These are phyloP conservation scores for Puccinia hordei DNA, from an alignment of 1,284 basidiomycete genomes.

Conservation along the genomic window DNA sequence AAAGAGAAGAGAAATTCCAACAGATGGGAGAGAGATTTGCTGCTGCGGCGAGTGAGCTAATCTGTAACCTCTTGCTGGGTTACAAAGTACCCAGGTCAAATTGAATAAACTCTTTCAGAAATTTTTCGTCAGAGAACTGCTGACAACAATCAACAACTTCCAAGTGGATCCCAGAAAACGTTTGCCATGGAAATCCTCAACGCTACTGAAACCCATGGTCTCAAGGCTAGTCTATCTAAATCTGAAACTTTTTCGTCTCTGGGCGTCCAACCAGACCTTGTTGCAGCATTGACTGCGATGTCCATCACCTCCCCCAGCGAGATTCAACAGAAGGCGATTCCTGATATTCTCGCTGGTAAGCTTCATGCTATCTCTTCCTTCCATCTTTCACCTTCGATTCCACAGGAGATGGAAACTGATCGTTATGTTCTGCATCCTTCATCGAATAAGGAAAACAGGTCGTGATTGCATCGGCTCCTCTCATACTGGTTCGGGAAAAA, in stretches of 20 bases:
- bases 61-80: too few relatives aligned
- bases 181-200: slow-evolving; percentile 13
- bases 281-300: slow-evolving; percentile 74
- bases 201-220: background rate
- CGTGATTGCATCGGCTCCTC: slow-evolving; percentile 95
- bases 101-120: too few relatives aligned
- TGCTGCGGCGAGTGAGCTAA: too few relatives aligned
- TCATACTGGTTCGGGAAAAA: slow-evolving; percentile 97
- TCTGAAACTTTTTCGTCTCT: slow-evolving; percentile 62
- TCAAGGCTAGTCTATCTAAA: slow-evolving; percentile 2
- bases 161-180: background rate
- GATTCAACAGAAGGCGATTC: slow-evolving; percentile 87
- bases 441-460: slow-evolving; percentile 62
- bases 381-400: slow-evolving; percentile 25
- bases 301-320: slow-evolving; percentile 83
- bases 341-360: slow-evolving; percentile 75
- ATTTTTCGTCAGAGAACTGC: too few relatives aligned
- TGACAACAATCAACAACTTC: background rate
- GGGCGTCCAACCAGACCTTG: slow-evolving; percentile 73
- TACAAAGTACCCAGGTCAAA: too few relatives aligned
- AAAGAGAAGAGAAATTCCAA: too few relatives aligned
- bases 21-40: too few relatives aligned
- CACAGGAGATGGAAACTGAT: slow-evolving; percentile 51
- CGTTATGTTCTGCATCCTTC: background rate
- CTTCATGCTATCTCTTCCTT: slow-evolving; percentile 43